Conservation (phyloP, 1,284 basidiomycete genomes). For the Rhodotorula sp. region DNA sequence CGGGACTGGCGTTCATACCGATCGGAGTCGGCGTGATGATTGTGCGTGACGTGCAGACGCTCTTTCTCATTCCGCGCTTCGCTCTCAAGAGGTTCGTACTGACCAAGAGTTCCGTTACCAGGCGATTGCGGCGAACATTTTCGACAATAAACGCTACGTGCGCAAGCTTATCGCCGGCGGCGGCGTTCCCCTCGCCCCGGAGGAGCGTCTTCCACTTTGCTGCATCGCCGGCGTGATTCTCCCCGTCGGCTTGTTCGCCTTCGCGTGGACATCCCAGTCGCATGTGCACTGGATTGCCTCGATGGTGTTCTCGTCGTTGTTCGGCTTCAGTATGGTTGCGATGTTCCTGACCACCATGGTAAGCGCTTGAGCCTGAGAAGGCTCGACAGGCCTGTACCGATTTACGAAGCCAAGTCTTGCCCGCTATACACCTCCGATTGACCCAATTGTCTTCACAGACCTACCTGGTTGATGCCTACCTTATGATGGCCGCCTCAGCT, state of each 20-base stretch:
- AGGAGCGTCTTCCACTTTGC: constrained; percentile 61
- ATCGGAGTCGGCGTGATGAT: constrained; percentile 10
- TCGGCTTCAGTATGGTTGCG: constrained; percentile 54
- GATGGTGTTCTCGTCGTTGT: constrained; percentile 46
- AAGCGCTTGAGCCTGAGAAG: neutral
- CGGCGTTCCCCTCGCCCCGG: constrained; percentile 50
- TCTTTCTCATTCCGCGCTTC: too few species aligned
- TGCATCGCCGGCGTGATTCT: constrained; percentile 59
- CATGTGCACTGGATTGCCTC: constrained; percentile 6
- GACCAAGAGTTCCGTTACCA: too few species aligned
- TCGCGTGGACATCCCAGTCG: constrained; percentile 33
- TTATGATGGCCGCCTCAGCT: constrained; percentile 62
- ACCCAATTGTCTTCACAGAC: neutral
- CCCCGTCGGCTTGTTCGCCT: constrained; percentile 64
- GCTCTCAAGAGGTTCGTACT: too few species aligned
- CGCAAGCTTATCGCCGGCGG: constrained; percentile 55
- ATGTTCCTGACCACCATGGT: constrained; percentile 53
- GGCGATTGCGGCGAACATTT: constrained; percentile 54
- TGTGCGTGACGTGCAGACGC: constrained; percentile 40
- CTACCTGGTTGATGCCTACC: constrained; percentile 43
- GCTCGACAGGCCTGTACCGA: neutral
- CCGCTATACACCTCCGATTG: too few species aligned
- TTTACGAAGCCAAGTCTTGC: too few species aligned
- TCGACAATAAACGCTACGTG: constrained; percentile 61
- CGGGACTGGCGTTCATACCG: constrained; percentile 53